Evolutionary conservation across 345 rosid genomes (phyloP), one percentile per base, ranked within the genome.

Genomic region (Rhizophora mangle): DNA sequence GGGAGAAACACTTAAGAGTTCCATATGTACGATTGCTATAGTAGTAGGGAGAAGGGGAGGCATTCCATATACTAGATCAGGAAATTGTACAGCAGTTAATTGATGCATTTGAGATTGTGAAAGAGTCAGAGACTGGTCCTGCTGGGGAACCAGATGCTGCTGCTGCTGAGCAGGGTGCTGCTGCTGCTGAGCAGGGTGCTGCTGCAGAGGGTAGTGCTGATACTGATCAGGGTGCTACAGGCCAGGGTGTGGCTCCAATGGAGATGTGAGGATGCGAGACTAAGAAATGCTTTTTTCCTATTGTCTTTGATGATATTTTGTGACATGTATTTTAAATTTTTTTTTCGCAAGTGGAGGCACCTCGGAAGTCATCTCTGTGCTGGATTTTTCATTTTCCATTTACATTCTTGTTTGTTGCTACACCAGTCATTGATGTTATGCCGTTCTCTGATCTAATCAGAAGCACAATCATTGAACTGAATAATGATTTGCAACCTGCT

Each of bases 1-100:
- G 81, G 99, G 99, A 52, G 99, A 95, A 85, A 86, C 88, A 8
- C 87, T 95, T 46, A 89, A 83, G 81, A 89, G 97, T 60, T 87
- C 96, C 68, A 84, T 89, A 58, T 95, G 99, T 82, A 95, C 98
- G 0, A 80, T 95, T n/a, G 87, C 97, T 49, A 82, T 95, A 61
- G 81, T 95, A 39, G n/a, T n/a, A n/a, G n/a, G 99, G 99, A 72
- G 87, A 81, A 18, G 94, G 83, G 29, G 98, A 95, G 80, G 65
- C 96, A 0, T 92, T 95, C 85, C 93, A 89, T 75, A 76, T 87
- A 78, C 75, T 92, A 81, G 98, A 89, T 74, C 97, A 90, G 85
- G 94, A 81, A 64, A 84, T 86, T 0, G 89, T 96, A 37, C 97
- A 96, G 74, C 77, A 88, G 69, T 81, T 96, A 74, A 92, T 96